Evolutionary conservation across 1,139 yeast genomes (phyloP), one percentile per base, ranked within the genome.

Genomic region (Nematodospora anomalae): DNA sequence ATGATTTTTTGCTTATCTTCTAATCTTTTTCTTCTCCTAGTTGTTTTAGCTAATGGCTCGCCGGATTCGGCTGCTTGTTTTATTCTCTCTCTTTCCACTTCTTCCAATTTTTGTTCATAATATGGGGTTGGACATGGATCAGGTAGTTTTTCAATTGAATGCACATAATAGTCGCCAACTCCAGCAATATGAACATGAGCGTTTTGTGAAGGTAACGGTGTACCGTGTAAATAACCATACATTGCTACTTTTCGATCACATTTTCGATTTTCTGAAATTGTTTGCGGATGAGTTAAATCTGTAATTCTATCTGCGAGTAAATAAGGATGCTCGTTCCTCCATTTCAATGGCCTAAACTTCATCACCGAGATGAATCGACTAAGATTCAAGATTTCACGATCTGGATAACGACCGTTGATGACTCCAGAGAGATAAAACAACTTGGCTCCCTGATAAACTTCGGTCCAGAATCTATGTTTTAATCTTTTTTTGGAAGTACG

Each of bases 121-220:
- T 78, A 85, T 3, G 99, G 99, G 1, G 98, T 92, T 29, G 99
- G 98, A 60, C 98, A 94, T 12, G 99, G 99, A 66, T 94, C 99
- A 2, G 97, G 97, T 36, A 94, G 69, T 51, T 89, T 83, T 58
- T 92, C 97, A 14, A 89, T 81, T 8, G 80, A 75, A 16, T 81
- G 71, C 4, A 88, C 84, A 2, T 80, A 69, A 50, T 82, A 75
- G 58, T 94, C 99, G 38, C 98, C 99, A 4, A 89, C 84, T 50
- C 99, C 99, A 1, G 98, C 95, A 41, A 94, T 79, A 58, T 94
- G 99, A 8, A 92, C 83, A 48, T 83, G 77, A 4, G 96, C 89
- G 44, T 83, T 77, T n/a, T 71, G 54, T 2, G 74, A 62, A 1
- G 92, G 77, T 44, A 94, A 65, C 4, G 97, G 90, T 0, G 97